Evolutionary conservation across 2,329 filamentous ascomycete genomes (phyloP).

Genomic region (Neofusicoccum sp.): DNA sequence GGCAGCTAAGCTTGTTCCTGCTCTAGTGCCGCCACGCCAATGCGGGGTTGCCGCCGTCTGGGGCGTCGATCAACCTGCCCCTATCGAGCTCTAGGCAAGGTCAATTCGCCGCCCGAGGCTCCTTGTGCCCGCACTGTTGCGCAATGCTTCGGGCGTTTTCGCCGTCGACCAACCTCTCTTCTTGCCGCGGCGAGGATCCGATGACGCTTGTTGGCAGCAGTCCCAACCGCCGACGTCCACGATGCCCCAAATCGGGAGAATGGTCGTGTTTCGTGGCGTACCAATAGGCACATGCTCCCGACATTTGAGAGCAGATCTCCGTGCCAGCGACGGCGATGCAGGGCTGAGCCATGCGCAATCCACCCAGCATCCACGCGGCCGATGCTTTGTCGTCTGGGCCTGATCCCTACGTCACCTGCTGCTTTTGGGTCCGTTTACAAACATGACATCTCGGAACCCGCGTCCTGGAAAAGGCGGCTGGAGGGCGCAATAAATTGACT

Average conservation of each 20-base stretch:
- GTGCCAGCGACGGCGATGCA: neutral
- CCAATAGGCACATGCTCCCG: neutral
- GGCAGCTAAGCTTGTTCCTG: neutral
- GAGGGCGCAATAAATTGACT: too few species aligned
- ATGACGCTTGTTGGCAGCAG: neutral
- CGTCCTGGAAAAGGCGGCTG: too few species aligned
- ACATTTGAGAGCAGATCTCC: neutral
- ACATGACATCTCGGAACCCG: neutral
- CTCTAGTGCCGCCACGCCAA: neutral
- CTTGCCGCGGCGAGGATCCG: neutral
- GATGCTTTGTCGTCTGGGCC: neutral
- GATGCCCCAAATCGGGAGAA: neutral
- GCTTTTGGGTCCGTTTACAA: neutral
- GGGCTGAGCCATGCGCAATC: too few species aligned
- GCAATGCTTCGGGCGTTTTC: neutral
- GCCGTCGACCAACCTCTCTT: neutral
- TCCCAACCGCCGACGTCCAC: neutral
- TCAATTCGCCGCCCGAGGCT: neutral
- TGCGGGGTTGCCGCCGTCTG: conserved; percentile 1
- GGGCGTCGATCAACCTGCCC: conserved; percentile 11
- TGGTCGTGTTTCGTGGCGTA: neutral
- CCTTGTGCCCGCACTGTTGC: neutral
- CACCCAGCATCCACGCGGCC: too few species aligned
- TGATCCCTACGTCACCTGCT: neutral
- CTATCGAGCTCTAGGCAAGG: neutral